Evolutionary conservation across 345 rosid species (phyloP).

Genomic region (Murraya koenigii): DNA sequence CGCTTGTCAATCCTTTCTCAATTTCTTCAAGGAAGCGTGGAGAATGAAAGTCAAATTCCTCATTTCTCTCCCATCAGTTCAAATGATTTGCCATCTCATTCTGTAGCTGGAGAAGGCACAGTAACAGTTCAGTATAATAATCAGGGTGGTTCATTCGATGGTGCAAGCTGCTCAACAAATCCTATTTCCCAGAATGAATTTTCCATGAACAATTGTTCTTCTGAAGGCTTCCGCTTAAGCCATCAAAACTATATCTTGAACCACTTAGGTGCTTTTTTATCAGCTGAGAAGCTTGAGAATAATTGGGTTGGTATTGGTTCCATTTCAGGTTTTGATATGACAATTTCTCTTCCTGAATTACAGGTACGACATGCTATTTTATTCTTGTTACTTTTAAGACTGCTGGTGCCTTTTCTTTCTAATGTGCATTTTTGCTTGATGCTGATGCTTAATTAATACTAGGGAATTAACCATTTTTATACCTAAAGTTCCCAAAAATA

Average conservation of each 20-base stretch:
- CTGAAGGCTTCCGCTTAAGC: slow-evolving; percentile 30
- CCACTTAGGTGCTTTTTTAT: slow-evolving; percentile 50
- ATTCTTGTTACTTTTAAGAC: slow-evolving; percentile 6
- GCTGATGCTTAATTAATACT: slow-evolving; percentile 3
- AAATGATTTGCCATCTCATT: slow-evolving; percentile 37
- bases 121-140: slow-evolving; percentile 30
- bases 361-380: slow-evolving; percentile 40
- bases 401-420: background rate
- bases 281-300: slow-evolving; percentile 43
- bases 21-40: slow-evolving; percentile 39
- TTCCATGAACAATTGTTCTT: slow-evolving; percentile 21
- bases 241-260: slow-evolving; percentile 59
- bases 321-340: slow-evolving; percentile 65
- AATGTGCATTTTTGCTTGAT: background rate
- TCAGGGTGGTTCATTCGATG: slow-evolving; percentile 35
- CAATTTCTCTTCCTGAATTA: slow-evolving; percentile 67
- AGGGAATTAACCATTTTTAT: too few species aligned
- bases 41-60: slow-evolving; percentile 48
- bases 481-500: too few species aligned
- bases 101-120: slow-evolving; percentile 34
- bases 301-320: slow-evolving; percentile 71
- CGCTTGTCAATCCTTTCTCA: slow-evolving; percentile 64
- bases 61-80: slow-evolving; percentile 50
- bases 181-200: slow-evolving; percentile 23
- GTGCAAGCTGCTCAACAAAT: slow-evolving; percentile 38